Base-by-base conservation (phyloP, 2,329 filamentous ascomycete species). In the Corinectria fuckeliana region DNA sequence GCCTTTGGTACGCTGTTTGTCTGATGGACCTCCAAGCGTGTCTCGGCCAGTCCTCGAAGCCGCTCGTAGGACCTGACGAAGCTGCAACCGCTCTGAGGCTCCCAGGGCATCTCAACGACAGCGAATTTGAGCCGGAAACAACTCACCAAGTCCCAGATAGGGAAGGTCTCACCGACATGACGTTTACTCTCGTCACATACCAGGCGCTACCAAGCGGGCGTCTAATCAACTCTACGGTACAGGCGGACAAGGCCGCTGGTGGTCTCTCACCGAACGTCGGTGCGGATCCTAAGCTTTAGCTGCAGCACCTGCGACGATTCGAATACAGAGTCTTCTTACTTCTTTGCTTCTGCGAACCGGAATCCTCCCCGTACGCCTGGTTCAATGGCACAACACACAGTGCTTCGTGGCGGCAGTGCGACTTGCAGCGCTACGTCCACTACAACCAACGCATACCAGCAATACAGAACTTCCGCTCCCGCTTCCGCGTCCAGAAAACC, bases 301-400 rank as follows among this genome's bases (percentile, higher is more conserved):
- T 50, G 13, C 48, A 53, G 13, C 30, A 53, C 16, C n/a, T 55
- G 7, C 38, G 50, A 7, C 55, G 36, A 13, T 61, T 61, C 34
- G 58, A 61, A 28, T 34, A 56, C 30, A 16, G 56, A 13, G 36
- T 39, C 2, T 45, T 61, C 9, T 14, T 28, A 20, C 55, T 61
- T 16, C n/a, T 63, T 1, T 55, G 50, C 26, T 59, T 63, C 23
- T 63, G 61, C 14, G 55, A 63, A 14, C 61, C 58, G 6, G 58
- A 59, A 34, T 50, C 54, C 1, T 63, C 61, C 9, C 14, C 42
- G 5, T 57, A 61, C 14, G 55, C 61, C 23, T 63, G 58, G 61
- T 58, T 56, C 34, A 61, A 38, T 61, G 54, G 58, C 54, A 63
- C 20, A 61, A 51, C 49, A 56, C 61, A 3, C 61, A 61, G 32